These are phyloP conservation scores for Leptodermis oblonga DNA, from an alignment of 257 asterid species.

Conservation along the genomic window DNA sequence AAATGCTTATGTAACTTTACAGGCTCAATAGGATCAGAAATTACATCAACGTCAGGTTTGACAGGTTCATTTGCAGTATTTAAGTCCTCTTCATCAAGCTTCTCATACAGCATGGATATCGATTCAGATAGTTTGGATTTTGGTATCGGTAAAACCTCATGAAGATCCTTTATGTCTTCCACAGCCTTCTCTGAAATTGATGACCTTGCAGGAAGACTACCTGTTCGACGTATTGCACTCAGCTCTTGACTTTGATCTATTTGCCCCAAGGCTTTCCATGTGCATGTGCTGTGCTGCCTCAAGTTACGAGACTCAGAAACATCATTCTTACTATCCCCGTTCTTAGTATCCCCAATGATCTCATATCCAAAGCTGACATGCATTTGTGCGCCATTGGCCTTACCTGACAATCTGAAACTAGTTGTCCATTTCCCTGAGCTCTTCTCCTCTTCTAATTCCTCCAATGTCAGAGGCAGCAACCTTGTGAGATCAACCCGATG, in stretches of 20 bases:
- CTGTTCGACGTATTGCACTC: constrained; percentile 37
- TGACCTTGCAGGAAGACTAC: constrained; percentile 59
- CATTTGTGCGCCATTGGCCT: constrained; percentile 72
- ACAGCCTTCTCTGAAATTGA: constrained; percentile 34
- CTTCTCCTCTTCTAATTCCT: constrained; percentile 86
- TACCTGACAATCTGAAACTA: constrained; percentile 80
- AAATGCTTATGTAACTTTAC: constrained; percentile 24
- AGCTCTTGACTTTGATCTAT: constrained; percentile 32
- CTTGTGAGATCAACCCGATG: constrained; percentile 83
- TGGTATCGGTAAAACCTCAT: constrained; percentile 60
- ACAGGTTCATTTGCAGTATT: constrained; percentile 28
- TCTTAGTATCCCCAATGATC: constrained; percentile 44
- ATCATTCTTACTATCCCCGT: constrained; percentile 25
- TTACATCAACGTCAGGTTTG: constrained; percentile 33
- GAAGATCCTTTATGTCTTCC: constrained; percentile 74
- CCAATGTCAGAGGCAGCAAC: constrained; percentile 85
- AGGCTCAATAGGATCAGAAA: constrained; percentile 25
- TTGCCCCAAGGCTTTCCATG: constrained; percentile 23
- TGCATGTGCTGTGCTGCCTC: constrained; percentile 35
- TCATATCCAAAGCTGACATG: constrained; percentile 77
- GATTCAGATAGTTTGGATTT: constrained; percentile 59
- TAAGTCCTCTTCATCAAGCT: constrained; percentile 55
- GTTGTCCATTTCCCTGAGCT: constrained; percentile 92
- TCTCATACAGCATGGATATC: constrained; percentile 55
- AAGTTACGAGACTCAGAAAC: constrained; percentile 27